Evolutionary conservation across 768 basidiomycete species (phyloP).

Genomic region (Calocybe indica): DNA sequence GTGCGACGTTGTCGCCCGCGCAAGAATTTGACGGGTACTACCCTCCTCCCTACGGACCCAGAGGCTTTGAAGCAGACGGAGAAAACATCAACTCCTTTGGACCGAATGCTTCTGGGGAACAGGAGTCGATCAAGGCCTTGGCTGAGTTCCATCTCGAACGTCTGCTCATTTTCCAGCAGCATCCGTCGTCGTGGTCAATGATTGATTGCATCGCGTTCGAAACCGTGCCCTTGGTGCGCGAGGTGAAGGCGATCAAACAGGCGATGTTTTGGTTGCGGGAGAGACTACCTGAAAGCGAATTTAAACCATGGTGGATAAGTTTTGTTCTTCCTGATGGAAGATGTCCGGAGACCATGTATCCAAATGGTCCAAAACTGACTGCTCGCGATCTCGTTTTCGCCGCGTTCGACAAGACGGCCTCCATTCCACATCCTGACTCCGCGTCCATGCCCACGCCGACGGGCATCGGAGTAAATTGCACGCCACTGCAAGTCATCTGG

Average conservation of each 20-base stretch:
- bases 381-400: slow-evolving; percentile 38
- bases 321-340: slow-evolving; percentile 52
- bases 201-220: slow-evolving; percentile 73
- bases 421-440: slow-evolving; percentile 6
- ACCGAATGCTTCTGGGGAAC: slow-evolving; percentile 20
- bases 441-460: slow-evolving; percentile 27
- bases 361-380: slow-evolving; percentile 15
- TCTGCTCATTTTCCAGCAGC: slow-evolving; percentile 44
- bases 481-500: slow-evolving; percentile 38
- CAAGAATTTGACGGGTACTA: slow-evolving; percentile 75
- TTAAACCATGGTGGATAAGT: slow-evolving; percentile 74
- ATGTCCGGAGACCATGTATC: slow-evolving; percentile 32
- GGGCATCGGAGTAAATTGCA: slow-evolving; percentile 76
- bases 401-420: slow-evolving; percentile 21
- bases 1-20: slow-evolving; percentile 56
- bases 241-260: slow-evolving; percentile 57
- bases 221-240: slow-evolving; percentile 64
- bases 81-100: slow-evolving; percentile 39
- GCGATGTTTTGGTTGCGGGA: slow-evolving; percentile 42
- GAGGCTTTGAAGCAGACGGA: slow-evolving; percentile 23
- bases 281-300: slow-evolving; percentile 7
- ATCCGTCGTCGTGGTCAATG: slow-evolving; percentile 43
- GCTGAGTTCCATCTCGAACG: slow-evolving; percentile 59
- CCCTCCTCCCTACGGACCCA: slow-evolving; percentile 71
- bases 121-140: slow-evolving; percentile 44